Evolutionary conservation across 306 rosid species (phyloP).

Genomic region (Ammopiptanthus mongolicus): DNA sequence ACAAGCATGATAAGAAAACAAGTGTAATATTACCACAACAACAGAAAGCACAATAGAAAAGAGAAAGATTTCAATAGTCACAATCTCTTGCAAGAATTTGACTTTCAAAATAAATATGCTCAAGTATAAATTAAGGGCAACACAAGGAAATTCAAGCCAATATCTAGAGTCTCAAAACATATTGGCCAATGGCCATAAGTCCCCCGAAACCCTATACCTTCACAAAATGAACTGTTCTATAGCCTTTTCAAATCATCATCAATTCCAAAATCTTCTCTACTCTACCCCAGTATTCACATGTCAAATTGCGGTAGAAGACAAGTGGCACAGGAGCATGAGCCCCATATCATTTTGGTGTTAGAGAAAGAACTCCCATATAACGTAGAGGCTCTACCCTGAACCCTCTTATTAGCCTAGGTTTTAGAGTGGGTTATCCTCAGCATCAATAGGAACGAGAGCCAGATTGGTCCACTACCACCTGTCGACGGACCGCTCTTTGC

Average conservation of each 20-base stretch:
- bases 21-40: not conserved
- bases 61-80: not conserved
- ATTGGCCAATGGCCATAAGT: not conserved
- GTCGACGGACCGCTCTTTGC: not conserved
- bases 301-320: not conserved
- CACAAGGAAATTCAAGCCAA: not conserved
- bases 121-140: not conserved
- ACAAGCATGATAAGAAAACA: not conserved
- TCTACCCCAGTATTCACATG: not conserved
- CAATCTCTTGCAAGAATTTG: not conserved
- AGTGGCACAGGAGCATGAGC: not conserved
- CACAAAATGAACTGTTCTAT: not conserved
- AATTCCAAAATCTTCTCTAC: not conserved
- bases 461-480: not conserved
- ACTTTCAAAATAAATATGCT: not conserved
- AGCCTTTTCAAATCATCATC: conserved; percentile 4
- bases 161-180: not conserved
- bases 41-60: not conserved
- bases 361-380: not conserved
- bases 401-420: not conserved
- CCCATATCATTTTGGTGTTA: not conserved
- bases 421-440: not conserved
- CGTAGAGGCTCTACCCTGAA: not conserved
- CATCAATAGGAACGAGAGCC: not conserved
- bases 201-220: not conserved